Percentiles rank a stretch among this genome's conserved stretches.
Conservation (phyloP, 805 yeast genomes). For the Candida rishiriensis region DNA sequence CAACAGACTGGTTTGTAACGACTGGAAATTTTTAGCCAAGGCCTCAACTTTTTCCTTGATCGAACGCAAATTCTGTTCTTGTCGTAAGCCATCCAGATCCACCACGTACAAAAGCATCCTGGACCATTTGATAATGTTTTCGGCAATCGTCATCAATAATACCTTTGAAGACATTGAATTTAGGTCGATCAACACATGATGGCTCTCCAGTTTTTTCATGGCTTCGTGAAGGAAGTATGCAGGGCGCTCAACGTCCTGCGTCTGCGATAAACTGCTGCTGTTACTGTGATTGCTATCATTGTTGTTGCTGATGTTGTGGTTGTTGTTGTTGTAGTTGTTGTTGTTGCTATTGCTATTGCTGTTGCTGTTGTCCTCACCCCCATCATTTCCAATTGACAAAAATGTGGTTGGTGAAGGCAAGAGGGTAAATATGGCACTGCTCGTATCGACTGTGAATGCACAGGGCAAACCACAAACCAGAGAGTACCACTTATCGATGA, state of each 20-base stretch:
- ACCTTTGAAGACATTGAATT: slow-evolving; percentile 23
- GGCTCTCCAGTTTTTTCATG: slow-evolving; percentile 23
- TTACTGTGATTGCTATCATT: not conserved
- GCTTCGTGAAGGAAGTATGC: slow-evolving; percentile 27
- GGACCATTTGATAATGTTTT: slow-evolving; percentile 30
- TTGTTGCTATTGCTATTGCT: not conserved
- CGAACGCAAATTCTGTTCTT: slow-evolving; percentile 13
- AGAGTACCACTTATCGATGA: slow-evolving; percentile 29
- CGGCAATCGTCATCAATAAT: slow-evolving; percentile 26
- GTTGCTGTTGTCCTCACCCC: slow-evolving; percentile 2
- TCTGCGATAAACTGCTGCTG: too few species aligned
- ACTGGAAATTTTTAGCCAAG: slow-evolving; percentile 24
- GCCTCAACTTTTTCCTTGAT: slow-evolving; percentile 22
- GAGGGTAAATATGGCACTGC: slow-evolving; percentile 25
- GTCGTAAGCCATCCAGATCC: slow-evolving; percentile 21
- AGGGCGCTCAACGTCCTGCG: too few species aligned
- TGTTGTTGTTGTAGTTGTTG: slow-evolving; percentile 16
- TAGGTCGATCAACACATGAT: slow-evolving; percentile 25
- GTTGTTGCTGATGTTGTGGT: slow-evolving; percentile 14
- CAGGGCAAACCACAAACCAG: slow-evolving; percentile 29
- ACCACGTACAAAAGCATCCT: slow-evolving; percentile 27
- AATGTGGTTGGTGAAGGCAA: slow-evolving; percentile 28
- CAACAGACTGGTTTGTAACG: slow-evolving; percentile 23
- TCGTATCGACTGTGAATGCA: slow-evolving; percentile 24
- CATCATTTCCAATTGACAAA: slow-evolving; percentile 5